Evolutionary conservation across 2,329 filamentous ascomycete species (phyloP).

Genomic region (Neonectria coccinea): DNA sequence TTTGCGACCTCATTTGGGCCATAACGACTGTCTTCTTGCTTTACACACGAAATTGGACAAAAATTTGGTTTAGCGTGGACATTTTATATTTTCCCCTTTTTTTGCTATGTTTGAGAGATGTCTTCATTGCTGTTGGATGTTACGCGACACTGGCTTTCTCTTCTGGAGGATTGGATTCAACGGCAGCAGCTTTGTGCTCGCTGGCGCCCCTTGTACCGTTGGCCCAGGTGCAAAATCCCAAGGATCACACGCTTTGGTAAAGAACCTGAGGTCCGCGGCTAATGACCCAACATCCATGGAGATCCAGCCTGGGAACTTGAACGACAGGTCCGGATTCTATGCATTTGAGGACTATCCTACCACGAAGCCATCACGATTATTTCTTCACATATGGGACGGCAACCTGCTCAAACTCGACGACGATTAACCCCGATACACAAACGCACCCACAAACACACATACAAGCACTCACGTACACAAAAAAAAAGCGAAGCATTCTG

Average conservation of each 20-base stretch:
- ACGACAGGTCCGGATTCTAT: constrained; percentile 8
- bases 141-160: neutral
- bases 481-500: constrained; percentile 20
- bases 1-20: constrained; percentile 18
- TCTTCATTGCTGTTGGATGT: constrained; percentile 7
- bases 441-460: constrained; percentile 7
- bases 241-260: neutral
- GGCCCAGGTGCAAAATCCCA: neutral
- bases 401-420: constrained; percentile 17
- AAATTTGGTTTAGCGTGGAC: constrained; percentile 17
- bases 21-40: constrained; percentile 18
- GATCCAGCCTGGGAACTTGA: neutral
- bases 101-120: constrained; percentile 6
- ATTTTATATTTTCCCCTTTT: constrained; percentile 9
- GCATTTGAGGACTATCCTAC: constrained; percentile 1
- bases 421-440: neutral
- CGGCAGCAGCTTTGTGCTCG: neutral
- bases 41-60: constrained; percentile 27
- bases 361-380: constrained; percentile 11
- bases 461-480: neutral
- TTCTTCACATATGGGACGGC: constrained; percentile 13
- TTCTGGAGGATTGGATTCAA: constrained; percentile 5
- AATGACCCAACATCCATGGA: neutral
- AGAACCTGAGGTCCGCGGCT: neutral
- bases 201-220: neutral